Percentiles rank a stretch among this genome's conserved stretches.
Conservation (phyloP, 345 rosid genomes). For the Cardamine resedifolia region DNA sequence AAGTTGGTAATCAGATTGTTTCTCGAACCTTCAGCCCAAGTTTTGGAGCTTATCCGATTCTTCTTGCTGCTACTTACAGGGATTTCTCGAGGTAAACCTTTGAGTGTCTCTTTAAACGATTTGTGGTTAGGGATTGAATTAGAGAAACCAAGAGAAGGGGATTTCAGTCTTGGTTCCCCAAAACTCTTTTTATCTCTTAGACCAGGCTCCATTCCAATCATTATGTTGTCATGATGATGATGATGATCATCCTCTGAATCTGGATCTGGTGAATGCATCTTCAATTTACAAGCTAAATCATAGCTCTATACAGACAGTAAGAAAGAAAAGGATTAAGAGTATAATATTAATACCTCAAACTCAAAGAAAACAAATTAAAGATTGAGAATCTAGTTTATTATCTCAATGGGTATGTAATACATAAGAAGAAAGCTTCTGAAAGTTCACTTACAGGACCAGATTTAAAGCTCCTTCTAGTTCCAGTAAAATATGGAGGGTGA, state of each 20-base stretch:
- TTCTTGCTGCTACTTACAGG: conserved; percentile 39
- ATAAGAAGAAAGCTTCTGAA: conserved; percentile 27
- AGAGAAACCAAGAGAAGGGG: conserved; percentile 40
- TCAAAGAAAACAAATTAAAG: background rate
- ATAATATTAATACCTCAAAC: background rate
- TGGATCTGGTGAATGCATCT: conserved; percentile 47
- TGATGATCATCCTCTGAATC: conserved; percentile 42
- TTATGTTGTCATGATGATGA: conserved; percentile 15
- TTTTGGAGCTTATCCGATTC: conserved; percentile 47
- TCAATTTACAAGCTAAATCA: conserved; percentile 42
- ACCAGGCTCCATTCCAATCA: conserved; percentile 46
- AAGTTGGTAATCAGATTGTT: conserved; percentile 41
- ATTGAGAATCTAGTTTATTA: conserved; percentile 1
- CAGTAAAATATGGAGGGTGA: conserved; percentile 50
- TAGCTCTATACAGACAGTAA: conserved; percentile 46
- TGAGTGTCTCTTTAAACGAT: conserved; percentile 41
- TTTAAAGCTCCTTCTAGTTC: conserved; percentile 43
- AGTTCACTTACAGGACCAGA: conserved; percentile 58
- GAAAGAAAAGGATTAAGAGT: conserved; percentile 18
- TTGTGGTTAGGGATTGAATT: conserved; percentile 43
- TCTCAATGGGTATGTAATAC: background rate
- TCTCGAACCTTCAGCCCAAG: conserved; percentile 47
- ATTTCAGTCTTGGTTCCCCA: conserved; percentile 43
- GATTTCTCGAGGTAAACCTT: conserved; percentile 47
- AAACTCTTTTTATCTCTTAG: conserved; percentile 43